Evolutionary conservation across 306 rosid genomes (phyloP).

Genomic region (Prunus mume): DNA sequence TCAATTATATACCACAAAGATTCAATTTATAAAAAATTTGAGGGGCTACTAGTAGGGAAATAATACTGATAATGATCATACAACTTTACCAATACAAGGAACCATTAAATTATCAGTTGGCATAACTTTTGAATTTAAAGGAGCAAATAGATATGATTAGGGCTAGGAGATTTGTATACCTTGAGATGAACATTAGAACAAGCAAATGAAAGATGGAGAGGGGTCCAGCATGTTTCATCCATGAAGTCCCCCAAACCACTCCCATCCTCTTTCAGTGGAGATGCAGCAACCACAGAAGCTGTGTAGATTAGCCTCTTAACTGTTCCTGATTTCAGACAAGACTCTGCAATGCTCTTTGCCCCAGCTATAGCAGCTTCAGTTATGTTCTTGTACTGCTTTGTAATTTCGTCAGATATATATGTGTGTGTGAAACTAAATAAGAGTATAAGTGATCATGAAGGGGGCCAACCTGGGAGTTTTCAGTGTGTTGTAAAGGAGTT

Average conservation of each 20-base stretch:
- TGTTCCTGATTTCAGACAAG: conserved; percentile 24
- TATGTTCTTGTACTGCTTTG: conserved; percentile 29
- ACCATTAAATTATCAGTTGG: background rate
- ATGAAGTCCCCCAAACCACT: conserved; percentile 29
- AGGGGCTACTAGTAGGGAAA: too few species aligned
- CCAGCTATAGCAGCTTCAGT: conserved; percentile 24
- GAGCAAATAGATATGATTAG: background rate
- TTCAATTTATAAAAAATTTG: too few species aligned
- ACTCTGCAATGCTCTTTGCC: conserved; percentile 21
- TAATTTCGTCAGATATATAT: background rate
- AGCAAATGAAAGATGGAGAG: conserved; percentile 23
- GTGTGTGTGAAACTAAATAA: background rate
- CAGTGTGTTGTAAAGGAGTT: conserved; percentile 22
- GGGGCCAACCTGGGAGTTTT: conserved; percentile 15
- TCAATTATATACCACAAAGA: background rate
- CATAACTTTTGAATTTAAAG: background rate
- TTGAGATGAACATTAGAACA: background rate
- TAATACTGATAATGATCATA: background rate
- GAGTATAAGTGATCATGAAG: background rate
- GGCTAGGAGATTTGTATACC: conserved; percentile 15
- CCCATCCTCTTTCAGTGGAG: conserved; percentile 31
- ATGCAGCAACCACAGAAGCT: conserved; percentile 23
- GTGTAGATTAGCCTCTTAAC: conserved; percentile 40
- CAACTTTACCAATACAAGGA: background rate
- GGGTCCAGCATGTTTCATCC: conserved; percentile 49